Base-by-base conservation (phyloP, 768 basidiomycete genomes). In the Exidia glandulosa region DNA sequence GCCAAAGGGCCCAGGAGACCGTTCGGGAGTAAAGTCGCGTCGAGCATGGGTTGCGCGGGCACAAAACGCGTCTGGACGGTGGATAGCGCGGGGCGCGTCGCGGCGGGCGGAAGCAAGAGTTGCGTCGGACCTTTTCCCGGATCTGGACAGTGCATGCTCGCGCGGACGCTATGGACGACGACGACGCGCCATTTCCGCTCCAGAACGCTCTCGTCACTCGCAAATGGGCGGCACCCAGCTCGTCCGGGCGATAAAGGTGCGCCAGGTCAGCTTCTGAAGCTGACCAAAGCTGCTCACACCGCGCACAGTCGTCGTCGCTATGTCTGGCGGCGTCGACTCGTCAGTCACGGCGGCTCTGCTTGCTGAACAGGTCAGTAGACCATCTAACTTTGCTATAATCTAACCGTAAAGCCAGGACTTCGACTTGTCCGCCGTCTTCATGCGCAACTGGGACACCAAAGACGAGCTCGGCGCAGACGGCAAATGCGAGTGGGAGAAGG, bases 241-340 rank as follows among this genome's bases (percentile, higher is more conserved):
- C 50, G 25, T 1, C 14, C 14, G 14, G 50, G 50, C 6, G 50
- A 54, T 27, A 54, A 54, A 25, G 50, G 50, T 54, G 19, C 30
- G 50, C 50, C 27, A 37, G 36, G 10, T 37, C 23, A 9, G 14
- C 25, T 32, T 54, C 1, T 48, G 50, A 23, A 27, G 10, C 9
- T 27, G 14, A 29, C 9, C 7, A 6, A 14, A 6, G 19, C 6
- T 13, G 16, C 7, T 54, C 25, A 54, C 9, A 13, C 16, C 50
- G 7, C 25, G 23, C 47, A 25, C 63, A 94, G 94, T 98, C 54
- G 82, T 90, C 5, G 82, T 95, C 7, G 92, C 89, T 25, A 94
- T 96, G 89, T 94, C 91, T 0, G 94, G 94, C 30, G 94, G 94
- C 2, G 94, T 97, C 13, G 94, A 98, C 70, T 95, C 93, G 3